phyloP scores from a whole-genome alignment of 2,329 filamentous ascomycete species.

The Zarea fungicola region DNA sequence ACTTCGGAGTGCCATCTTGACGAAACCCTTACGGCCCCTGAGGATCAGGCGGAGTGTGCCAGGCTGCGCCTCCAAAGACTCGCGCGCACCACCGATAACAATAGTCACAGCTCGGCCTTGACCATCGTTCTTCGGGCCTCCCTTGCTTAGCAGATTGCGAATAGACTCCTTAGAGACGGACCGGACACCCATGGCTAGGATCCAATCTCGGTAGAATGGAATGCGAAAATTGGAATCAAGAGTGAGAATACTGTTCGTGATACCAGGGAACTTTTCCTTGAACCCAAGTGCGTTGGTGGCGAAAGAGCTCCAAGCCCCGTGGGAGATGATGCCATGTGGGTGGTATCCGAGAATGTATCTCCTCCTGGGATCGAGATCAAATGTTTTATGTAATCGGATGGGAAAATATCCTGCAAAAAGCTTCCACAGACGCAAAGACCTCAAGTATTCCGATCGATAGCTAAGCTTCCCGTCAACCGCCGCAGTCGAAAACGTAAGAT shows the following conservation, averaged over 20 bases:
- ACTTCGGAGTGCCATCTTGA: conserved; percentile 86
- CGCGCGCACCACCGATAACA: conserved; percentile 85
- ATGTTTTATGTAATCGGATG: conserved; percentile 78
- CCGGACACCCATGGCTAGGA: conserved; percentile 79
- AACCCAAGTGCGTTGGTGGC: conserved; percentile 87
- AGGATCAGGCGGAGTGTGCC: conserved; percentile 72
- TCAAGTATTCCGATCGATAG: conserved; percentile 69
- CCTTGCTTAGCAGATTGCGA: conserved; percentile 77
- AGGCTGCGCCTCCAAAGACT: conserved; percentile 84
- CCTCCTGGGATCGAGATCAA: conserved; percentile 69
- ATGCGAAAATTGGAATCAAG: conserved; percentile 95
- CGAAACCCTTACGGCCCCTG: conserved; percentile 80
- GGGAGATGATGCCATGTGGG: conserved; percentile 93
- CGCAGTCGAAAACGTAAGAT: conserved; percentile 74
- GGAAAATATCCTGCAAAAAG: conserved; percentile 93
- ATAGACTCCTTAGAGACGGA: conserved; percentile 88
- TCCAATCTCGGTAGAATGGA: conserved; percentile 89
- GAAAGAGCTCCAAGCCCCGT: conserved; percentile 91
- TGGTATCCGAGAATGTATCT: conserved; percentile 98
- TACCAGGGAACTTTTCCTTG: conserved; percentile 81
- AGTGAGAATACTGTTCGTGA: conserved; percentile 88
- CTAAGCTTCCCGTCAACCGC: conserved; percentile 69
- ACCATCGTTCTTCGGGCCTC: conserved; percentile 71
- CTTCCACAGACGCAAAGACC: conserved; percentile 72
- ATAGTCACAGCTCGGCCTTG: conserved; percentile 97